phyloP scores from a whole-genome alignment of 1,139 yeast genomes.

The Saccharomyces hybrid region DNA sequence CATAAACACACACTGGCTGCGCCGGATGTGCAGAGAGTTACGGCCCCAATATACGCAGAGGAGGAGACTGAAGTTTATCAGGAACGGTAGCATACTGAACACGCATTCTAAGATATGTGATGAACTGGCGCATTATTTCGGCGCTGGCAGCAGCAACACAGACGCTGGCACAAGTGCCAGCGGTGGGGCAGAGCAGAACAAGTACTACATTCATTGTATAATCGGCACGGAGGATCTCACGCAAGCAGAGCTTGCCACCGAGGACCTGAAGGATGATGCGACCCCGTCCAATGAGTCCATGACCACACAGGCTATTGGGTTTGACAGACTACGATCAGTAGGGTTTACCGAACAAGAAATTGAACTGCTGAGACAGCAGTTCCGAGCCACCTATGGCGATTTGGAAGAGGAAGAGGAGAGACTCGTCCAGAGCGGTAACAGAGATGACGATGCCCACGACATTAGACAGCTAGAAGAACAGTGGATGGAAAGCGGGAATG shows the following conservation, averaged over 20 bases:
- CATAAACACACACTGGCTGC: constrained; percentile 38
- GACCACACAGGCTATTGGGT: constrained; percentile 75
- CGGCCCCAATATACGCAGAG: constrained; percentile 35
- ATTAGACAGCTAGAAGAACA: constrained; percentile 67
- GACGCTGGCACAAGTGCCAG: constrained; percentile 12
- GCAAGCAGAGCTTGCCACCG: constrained; percentile 52
- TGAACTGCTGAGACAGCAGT: constrained; percentile 63
- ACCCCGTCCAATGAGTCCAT: constrained; percentile 30
- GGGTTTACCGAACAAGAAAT: constrained; percentile 80
- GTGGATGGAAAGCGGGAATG: constrained; percentile 81
- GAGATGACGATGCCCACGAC: constrained; percentile 11
- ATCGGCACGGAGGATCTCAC: constrained; percentile 60
- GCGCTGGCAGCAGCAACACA: constrained; percentile 2
- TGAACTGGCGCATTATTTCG: constrained; percentile 24
- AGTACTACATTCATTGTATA: constrained; percentile 68
- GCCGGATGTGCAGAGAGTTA: constrained; percentile 38
- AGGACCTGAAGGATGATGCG: constrained; percentile 49
- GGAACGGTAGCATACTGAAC: constrained; percentile 64
- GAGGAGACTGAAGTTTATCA: constrained; percentile 60
- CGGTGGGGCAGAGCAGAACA: constrained; percentile 8
- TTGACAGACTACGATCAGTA: constrained; percentile 72
- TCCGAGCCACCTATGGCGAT: constrained; percentile 57
- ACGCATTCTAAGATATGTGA: constrained; percentile 48
- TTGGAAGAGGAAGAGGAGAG: constrained; percentile 32
- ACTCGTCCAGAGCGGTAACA: constrained; percentile 17